Percentiles rank a stretch among this genome's conserved stretches.
phyloP scores from a whole-genome alignment of 108 stramenopile genomes.

The Skeletonema tropicum region DNA sequence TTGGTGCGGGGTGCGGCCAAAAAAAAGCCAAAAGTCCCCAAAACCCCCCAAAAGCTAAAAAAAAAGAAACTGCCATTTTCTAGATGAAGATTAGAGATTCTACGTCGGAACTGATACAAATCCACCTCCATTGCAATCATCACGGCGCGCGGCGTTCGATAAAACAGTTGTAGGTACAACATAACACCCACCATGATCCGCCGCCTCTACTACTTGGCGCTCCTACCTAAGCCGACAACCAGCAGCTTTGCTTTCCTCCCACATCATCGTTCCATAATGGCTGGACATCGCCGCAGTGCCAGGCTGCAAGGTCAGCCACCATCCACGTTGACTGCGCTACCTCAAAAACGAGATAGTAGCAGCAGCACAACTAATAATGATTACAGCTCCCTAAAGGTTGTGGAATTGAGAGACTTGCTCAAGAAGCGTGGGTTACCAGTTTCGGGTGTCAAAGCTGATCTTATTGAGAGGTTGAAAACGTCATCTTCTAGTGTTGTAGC shows the following conservation, averaged over 20 bases:
- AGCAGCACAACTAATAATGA: background rate
- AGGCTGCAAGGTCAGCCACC: background rate
- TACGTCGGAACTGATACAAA: background rate
- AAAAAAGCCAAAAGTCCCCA: too few species aligned
- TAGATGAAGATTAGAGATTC: too few species aligned
- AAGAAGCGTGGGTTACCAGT: constrained; percentile 26
- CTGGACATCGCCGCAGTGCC: background rate
- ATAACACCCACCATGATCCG: too few species aligned
- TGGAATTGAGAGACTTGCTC: constrained; percentile 17
- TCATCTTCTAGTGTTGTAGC: background rate
- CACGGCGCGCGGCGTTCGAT: too few species aligned
- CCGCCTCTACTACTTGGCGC: background rate
- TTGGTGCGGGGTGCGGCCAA: too few species aligned
- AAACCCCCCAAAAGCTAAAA: too few species aligned
- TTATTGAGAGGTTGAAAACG: constrained; percentile 8
- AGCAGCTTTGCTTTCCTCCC: background rate
- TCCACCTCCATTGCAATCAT: too few species aligned
- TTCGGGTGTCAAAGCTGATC: constrained; percentile 23
- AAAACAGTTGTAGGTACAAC: too few species aligned
- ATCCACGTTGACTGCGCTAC: background rate
- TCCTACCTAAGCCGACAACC: background rate
- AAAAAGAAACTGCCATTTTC: too few species aligned
- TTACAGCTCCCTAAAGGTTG: constrained; percentile 23
- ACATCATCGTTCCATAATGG: background rate
- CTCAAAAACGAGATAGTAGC: constrained; percentile 1